These are phyloP conservation scores for Pythium insidiosum DNA, from an alignment of 352 stramenopile genomes.

Conservation along the genomic window DNA sequence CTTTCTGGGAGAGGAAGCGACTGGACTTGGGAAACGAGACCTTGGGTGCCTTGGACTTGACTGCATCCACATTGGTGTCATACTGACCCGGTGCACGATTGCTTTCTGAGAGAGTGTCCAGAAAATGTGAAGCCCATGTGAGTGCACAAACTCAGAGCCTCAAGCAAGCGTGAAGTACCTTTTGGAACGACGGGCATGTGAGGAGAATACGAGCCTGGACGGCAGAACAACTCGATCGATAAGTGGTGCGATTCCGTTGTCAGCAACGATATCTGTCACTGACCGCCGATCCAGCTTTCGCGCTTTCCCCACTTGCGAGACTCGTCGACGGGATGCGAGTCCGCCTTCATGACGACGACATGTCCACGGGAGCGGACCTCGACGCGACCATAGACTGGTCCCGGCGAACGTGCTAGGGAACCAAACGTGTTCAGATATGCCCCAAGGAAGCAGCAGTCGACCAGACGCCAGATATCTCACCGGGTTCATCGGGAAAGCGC, in stretches of 20 bases:
- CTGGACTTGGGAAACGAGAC: slow-evolving; percentile 73
- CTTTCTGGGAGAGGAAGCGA: slow-evolving; percentile 79
- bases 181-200: slow-evolving; percentile 52
- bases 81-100: slow-evolving; percentile 60
- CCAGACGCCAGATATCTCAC: slow-evolving; percentile 12
- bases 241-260: background rate
- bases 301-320: slow-evolving; percentile 61
- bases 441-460: background rate
- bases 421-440: background rate
- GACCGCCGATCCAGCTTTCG: slow-evolving; percentile 75
- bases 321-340: slow-evolving; percentile 61
- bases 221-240: slow-evolving; percentile 3
- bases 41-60: slow-evolving; percentile 52
- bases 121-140: no score
- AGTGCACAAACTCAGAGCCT: no score
- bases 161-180: slow-evolving; percentile 21
- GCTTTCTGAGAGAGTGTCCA: slow-evolving; percentile 38
- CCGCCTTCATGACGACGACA: slow-evolving; percentile 67
- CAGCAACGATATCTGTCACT: no score
- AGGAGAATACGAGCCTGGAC: slow-evolving; percentile 26
- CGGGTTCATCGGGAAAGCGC: slow-evolving; percentile 61
- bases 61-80: slow-evolving; percentile 51
- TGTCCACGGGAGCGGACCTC: slow-evolving; percentile 47
- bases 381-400: slow-evolving; percentile 61
- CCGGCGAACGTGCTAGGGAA: slow-evolving; percentile 42